Conservation (phyloP, 495 filamentous ascomycete genomes). For the Aspergillus avenaceus region DNA sequence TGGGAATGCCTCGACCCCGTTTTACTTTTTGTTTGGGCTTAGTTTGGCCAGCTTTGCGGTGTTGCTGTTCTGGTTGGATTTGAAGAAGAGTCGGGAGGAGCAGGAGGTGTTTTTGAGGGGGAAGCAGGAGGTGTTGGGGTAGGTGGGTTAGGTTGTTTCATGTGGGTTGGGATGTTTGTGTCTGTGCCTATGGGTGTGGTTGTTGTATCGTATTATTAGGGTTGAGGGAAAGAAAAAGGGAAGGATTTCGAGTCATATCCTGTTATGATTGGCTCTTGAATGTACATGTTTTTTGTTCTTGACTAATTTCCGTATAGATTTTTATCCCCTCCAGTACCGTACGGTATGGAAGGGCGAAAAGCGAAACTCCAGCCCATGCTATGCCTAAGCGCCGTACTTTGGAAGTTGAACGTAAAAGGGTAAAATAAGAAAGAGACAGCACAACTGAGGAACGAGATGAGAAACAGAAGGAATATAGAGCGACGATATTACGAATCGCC, state of each 20-base stretch:
- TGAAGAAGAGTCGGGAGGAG: conserved; percentile 55
- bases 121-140: conserved; percentile 14
- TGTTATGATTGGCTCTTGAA: too few relatives aligned
- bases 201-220: too few relatives aligned
- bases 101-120: conserved; percentile 49
- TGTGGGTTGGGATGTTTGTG: not conserved
- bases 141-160: not conserved
- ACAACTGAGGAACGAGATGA: conserved; percentile 1
- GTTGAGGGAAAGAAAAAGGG: too few relatives aligned
- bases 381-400: conserved; percentile 25
- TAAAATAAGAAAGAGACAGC: conserved; percentile 3
- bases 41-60: conserved; percentile 51
- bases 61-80: conserved; percentile 50
- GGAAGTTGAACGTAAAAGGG: conserved; percentile 12
- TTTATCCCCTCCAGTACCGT: too few relatives aligned
- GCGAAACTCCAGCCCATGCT: conserved; percentile 28
- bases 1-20: conserved; percentile 53
- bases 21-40: conserved; percentile 60
- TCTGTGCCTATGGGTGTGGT: too few relatives aligned
- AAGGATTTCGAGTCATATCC: too few relatives aligned
- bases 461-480: not conserved
- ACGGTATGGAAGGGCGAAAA: not conserved
- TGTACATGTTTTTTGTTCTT: too few relatives aligned
- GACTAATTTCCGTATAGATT: too few relatives aligned
- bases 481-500: conserved; percentile 19